Evolutionary conservation across 495 filamentous ascomycete species (phyloP).

Genomic region (Aspergillus affinis): DNA sequence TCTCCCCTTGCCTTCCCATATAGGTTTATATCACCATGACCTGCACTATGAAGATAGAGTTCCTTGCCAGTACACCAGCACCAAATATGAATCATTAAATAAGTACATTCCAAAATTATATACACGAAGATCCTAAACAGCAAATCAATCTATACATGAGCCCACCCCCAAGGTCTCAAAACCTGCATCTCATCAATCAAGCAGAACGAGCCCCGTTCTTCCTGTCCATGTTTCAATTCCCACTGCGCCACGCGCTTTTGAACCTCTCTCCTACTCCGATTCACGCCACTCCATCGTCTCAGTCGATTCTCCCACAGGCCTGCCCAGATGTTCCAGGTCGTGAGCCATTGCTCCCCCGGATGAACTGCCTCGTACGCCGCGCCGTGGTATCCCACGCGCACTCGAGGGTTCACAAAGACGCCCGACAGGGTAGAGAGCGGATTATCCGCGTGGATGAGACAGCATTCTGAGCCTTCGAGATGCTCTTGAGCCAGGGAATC

Average conservation of each 20-base stretch:
- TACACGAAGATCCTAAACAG: not conserved
- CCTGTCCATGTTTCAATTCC: slow-evolving; percentile 26
- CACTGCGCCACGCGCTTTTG: not conserved
- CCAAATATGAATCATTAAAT: not conserved
- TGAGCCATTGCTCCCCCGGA: slow-evolving; percentile 41
- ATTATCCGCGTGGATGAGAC: slow-evolving; percentile 77
- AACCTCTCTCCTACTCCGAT: not conserved
- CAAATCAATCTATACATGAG: slow-evolving; percentile 54
- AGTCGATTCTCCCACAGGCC: slow-evolving; percentile 61
- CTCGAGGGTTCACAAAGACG: slow-evolving; percentile 72
- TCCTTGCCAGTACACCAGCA: too few relatives aligned
- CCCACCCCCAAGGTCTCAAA: slow-evolving; percentile 70
- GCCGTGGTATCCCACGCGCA: slow-evolving; percentile 68
- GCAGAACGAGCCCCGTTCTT: slow-evolving; percentile 62
- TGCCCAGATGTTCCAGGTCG: slow-evolving; percentile 26
- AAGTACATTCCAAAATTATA: not conserved
- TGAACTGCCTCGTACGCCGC: slow-evolving; percentile 56
- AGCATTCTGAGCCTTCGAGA: slow-evolving; percentile 78
- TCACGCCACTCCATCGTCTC: slow-evolving; percentile 39
- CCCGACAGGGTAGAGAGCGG: slow-evolving; percentile 49
- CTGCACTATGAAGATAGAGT: too few relatives aligned
- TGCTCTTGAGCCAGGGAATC: slow-evolving; percentile 66
- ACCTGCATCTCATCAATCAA: slow-evolving; percentile 85
- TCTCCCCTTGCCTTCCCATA: too few relatives aligned
- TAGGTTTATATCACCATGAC: too few relatives aligned